A percentile compares a stretch with the other conserved stretches of the same genome.
phyloP scores from a whole-genome alignment of 345 rosid species.

The Populus euphratica region DNA sequence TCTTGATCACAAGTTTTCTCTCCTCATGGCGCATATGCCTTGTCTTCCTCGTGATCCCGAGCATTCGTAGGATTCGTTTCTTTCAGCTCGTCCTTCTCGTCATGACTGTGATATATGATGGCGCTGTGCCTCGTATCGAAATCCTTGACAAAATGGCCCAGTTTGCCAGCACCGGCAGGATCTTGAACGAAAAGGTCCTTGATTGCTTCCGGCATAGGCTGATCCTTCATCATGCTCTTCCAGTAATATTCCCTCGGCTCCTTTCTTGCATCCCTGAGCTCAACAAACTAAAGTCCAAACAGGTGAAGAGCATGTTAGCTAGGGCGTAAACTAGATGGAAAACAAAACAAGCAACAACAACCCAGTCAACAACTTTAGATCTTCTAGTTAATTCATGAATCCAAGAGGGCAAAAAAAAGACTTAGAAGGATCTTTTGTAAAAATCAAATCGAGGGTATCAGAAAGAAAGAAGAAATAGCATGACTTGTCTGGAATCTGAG shows the following conservation, averaged over 20 bases:
- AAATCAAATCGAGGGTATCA: background rate
- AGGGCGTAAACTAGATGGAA: background rate
- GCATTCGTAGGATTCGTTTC: background rate
- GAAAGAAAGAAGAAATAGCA: background rate
- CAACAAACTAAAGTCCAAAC: constrained; percentile 24
- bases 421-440: background rate
- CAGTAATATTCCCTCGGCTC: constrained; percentile 49
- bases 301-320: background rate
- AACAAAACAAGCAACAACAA: too few relatives aligned
- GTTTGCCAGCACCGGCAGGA: background rate
- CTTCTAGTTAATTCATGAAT: background rate
- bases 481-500: too few relatives aligned
- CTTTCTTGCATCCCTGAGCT: constrained; percentile 45
- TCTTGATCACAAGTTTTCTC: background rate
- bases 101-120: constrained; percentile 37
- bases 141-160: constrained; percentile 27
- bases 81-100: background rate
- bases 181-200: constrained; percentile 28
- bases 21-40: background rate
- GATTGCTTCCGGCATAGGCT: constrained; percentile 57
- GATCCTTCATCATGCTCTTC: constrained; percentile 55
- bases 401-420: background rate
- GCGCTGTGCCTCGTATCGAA: constrained; percentile 29
- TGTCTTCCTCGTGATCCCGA: background rate
- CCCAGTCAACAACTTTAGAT: too few relatives aligned